phyloP scores from a whole-genome alignment of 2,329 filamentous ascomycete species.

The Onygenales sp. region DNA sequence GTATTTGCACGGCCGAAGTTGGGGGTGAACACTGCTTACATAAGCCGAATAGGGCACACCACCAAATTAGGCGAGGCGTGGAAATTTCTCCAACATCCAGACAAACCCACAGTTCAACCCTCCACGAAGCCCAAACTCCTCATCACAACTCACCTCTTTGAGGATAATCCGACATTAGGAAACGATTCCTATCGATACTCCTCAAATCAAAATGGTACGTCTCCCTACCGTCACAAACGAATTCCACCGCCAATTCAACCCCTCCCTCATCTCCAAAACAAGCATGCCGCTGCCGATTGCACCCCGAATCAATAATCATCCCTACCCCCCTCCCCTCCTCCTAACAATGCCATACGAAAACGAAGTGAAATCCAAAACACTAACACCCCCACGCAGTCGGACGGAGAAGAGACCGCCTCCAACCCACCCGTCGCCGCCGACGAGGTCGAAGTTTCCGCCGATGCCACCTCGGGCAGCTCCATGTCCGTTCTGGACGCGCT shows the following conservation, averaged over 20 bases:
- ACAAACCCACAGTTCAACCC: neutral
- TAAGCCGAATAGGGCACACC: constrained; percentile 22
- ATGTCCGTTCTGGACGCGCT: constrained; percentile 98
- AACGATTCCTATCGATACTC: constrained; percentile 19
- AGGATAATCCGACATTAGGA: constrained; percentile 43
- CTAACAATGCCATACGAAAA: neutral
- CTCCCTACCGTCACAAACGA: neutral
- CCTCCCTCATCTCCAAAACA: neutral
- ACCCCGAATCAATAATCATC: neutral
- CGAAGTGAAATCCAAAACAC: neutral
- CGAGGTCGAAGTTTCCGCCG: constrained; percentile 93
- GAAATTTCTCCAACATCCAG: neutral
- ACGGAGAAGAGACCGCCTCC: constrained; percentile 98
- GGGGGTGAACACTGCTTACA: constrained; percentile 1
- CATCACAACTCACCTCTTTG: constrained; percentile 34
- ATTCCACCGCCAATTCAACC: neutral
- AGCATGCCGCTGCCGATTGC: neutral
- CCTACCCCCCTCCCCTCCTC: neutral
- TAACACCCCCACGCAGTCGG: constrained; percentile 52
- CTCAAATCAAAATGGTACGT: constrained; percentile 39
- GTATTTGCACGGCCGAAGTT: constrained; percentile 4
- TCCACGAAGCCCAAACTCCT: neutral
- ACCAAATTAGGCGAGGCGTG: constrained; percentile 12
- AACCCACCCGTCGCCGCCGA: constrained; percentile 57
- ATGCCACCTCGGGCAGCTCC: constrained; percentile 64